Evolutionary conservation across 2,329 filamentous ascomycete species (phyloP).

Genomic region (Beauveria caledonica): DNA sequence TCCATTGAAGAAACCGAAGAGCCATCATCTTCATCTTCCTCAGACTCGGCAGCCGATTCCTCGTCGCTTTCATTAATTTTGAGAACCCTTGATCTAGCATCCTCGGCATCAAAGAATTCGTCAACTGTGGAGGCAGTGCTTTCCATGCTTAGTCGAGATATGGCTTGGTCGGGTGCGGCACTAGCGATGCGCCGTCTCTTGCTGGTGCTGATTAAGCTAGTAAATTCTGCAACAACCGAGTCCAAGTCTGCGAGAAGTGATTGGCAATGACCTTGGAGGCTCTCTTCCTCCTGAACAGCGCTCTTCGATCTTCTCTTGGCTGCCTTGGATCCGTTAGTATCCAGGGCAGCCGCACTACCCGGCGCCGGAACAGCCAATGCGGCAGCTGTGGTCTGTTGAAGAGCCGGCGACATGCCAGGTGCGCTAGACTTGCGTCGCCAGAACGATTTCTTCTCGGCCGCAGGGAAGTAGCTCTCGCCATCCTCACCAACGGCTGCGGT

Average conservation of each 20-base stretch:
- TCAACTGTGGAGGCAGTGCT: slow-evolving; percentile 63
- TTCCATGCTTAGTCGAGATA: slow-evolving; percentile 61
- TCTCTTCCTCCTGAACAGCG: slow-evolving; percentile 46
- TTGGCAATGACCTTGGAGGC: slow-evolving; percentile 74
- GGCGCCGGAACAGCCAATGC: slow-evolving; percentile 36
- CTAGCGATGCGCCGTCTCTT: slow-evolving; percentile 62
- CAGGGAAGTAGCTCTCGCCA: slow-evolving; percentile 46
- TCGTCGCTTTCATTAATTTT: slow-evolving; percentile 66
- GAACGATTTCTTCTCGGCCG: slow-evolving; percentile 62
- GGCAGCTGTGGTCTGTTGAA: slow-evolving; percentile 31
- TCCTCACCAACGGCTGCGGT: slow-evolving; percentile 41
- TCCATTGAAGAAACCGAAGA: slow-evolving; percentile 53
- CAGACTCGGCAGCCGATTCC: slow-evolving; percentile 45
- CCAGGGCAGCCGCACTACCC: slow-evolving; percentile 24
- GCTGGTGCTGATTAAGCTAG: slow-evolving; percentile 65
- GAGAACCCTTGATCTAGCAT: slow-evolving; percentile 57
- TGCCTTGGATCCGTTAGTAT: slow-evolving; percentile 24
- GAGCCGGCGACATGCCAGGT: slow-evolving; percentile 32
- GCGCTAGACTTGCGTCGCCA: slow-evolving; percentile 83
- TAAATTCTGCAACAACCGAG: slow-evolving; percentile 73
- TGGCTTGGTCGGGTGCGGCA: slow-evolving; percentile 38
- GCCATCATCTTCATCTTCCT: slow-evolving; percentile 47
- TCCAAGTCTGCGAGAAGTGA: slow-evolving; percentile 81
- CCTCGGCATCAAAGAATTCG: slow-evolving; percentile 90
- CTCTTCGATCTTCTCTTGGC: slow-evolving; percentile 30